Percentiles rank a stretch among this genome's conserved stretches.
Conservation (phyloP, 441 rosid genomes). For the Adansonia rubrostipa region DNA sequence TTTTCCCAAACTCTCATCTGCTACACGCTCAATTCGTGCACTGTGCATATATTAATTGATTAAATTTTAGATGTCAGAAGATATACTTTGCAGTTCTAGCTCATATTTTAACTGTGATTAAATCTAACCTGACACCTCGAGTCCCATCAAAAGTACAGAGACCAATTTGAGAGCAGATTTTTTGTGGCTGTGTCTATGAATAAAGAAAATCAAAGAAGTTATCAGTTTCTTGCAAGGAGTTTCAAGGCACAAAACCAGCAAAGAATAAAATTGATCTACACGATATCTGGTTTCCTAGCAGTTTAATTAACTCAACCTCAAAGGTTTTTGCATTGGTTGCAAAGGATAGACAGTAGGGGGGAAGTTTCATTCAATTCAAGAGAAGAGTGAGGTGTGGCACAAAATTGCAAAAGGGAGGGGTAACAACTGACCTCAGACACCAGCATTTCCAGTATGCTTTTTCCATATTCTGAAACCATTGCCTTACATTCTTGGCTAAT, state of each 20-base stretch:
- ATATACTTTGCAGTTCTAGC: not conserved
- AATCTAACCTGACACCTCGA: constrained; percentile 56
- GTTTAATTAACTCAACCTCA: constrained; percentile 13
- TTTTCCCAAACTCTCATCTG: constrained; percentile 41
- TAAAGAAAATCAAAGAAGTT: constrained; percentile 6
- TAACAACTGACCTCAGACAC: constrained; percentile 45
- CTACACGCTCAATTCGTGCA: constrained; percentile 53
- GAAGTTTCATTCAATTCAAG: not conserved
- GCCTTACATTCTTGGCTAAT: constrained; percentile 64
- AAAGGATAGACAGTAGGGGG: not conserved
- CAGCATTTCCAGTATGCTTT: constrained; percentile 57
- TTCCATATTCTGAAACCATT: constrained; percentile 54
- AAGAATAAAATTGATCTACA: constrained; percentile 2
- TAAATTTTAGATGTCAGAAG: constrained; percentile 11
- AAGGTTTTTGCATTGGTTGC: not conserved
- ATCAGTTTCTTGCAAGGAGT: constrained; percentile 18
- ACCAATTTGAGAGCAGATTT: constrained; percentile 65
- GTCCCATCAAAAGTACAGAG: constrained; percentile 60
- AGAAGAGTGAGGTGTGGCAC: not conserved
- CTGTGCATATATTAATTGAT: constrained; percentile 37
- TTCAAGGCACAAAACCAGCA: constrained; percentile 7
- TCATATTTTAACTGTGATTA: constrained; percentile 11
- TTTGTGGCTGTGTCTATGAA: constrained; percentile 54
- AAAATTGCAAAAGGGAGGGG: constrained; percentile 15
- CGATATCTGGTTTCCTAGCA: not conserved